Conservation (phyloP, 1,139 yeast species). For the Sugiyamaella sp. region DNA sequence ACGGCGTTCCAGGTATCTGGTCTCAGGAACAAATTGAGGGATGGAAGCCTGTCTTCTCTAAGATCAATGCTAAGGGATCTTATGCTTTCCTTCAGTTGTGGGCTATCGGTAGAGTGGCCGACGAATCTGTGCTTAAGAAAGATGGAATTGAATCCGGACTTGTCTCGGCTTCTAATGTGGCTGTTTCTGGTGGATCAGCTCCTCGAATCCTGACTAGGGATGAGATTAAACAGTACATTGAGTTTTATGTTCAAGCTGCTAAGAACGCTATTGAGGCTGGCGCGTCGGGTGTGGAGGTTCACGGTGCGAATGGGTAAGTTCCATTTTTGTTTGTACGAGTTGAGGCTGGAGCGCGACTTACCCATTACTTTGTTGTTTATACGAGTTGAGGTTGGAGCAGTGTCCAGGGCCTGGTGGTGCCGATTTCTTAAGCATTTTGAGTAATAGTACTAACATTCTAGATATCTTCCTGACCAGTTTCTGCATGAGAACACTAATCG, state of each 20-base stretch:
- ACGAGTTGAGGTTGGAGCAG: no score
- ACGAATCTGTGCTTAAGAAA: conserved; percentile 20
- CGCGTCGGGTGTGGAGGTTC: conserved; percentile 70
- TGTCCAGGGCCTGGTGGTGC: no score
- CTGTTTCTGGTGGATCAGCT: conserved; percentile 39
- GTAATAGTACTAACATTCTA: neutral
- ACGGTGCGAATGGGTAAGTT: conserved; percentile 61
- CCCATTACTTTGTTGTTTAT: no score
- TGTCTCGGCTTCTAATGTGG: conserved; percentile 38
- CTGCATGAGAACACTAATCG: conserved; percentile 43
- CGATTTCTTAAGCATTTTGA: no score
- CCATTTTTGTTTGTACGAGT: neutral
- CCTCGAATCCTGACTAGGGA: conserved; percentile 44
- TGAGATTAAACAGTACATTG: conserved; percentile 46
- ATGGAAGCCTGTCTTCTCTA: conserved; percentile 55
- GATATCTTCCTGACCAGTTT: conserved; percentile 47
- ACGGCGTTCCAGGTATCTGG: conserved; percentile 57
- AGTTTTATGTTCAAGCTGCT: conserved; percentile 48
- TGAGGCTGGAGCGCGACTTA: neutral
- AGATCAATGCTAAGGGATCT: conserved; percentile 58
- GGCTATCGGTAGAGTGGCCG: conserved; percentile 47
- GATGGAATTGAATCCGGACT: conserved; percentile 37
- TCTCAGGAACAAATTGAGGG: conserved; percentile 49
- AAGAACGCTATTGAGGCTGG: conserved; percentile 56
- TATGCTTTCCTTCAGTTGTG: conserved; percentile 47